These are phyloP conservation scores for Wickerhamia fluorescens DNA, from an alignment of 805 yeast species.

Conservation along the genomic window DNA sequence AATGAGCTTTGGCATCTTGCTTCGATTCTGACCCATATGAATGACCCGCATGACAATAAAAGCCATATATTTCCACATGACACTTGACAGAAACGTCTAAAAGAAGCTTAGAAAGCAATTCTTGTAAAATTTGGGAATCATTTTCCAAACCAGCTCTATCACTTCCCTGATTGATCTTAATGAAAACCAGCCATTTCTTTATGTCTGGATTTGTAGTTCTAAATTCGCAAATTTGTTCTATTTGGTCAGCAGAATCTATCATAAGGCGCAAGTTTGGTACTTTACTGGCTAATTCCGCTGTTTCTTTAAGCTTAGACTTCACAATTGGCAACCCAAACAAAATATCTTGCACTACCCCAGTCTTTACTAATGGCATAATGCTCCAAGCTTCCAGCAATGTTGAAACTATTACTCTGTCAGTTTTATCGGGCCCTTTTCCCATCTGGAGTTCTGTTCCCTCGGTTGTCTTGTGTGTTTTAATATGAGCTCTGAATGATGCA, in stretches of 20 bases:
- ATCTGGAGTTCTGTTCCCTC: conserved; percentile 54
- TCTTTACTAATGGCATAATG: conserved; percentile 31
- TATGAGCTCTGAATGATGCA: conserved; percentile 57
- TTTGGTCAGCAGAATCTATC: conserved; percentile 55
- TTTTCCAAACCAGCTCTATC: conserved; percentile 53
- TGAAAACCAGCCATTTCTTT: conserved; percentile 53
- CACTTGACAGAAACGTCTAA: conserved; percentile 15
- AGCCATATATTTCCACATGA: conserved; percentile 48
- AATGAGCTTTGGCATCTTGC: conserved; percentile 39
- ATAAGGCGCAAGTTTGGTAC: conserved; percentile 46
- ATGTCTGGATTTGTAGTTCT: conserved; percentile 13
- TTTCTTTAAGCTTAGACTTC: conserved; percentile 41
- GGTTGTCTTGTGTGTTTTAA: conserved; percentile 66
- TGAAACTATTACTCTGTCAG: conserved; percentile 55
- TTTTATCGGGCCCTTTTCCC: conserved; percentile 33
- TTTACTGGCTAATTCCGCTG: conserved; percentile 34
- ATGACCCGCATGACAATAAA: conserved; percentile 78
- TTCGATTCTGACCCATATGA: conserved; percentile 47
- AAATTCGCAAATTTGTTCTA: conserved; percentile 39
- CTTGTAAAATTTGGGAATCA: conserved; percentile 27
- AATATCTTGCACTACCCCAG: conserved; percentile 30
- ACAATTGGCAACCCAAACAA: conserved; percentile 39
- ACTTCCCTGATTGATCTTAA: conserved; percentile 69
- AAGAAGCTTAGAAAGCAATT: conserved; percentile 26
- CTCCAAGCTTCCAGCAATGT: conserved; percentile 64